Evolutionary conservation across 2,329 filamentous ascomycete genomes (phyloP), one percentile per base, ranked within the genome.

Genomic region (Coniochaeta pulveracea): DNA sequence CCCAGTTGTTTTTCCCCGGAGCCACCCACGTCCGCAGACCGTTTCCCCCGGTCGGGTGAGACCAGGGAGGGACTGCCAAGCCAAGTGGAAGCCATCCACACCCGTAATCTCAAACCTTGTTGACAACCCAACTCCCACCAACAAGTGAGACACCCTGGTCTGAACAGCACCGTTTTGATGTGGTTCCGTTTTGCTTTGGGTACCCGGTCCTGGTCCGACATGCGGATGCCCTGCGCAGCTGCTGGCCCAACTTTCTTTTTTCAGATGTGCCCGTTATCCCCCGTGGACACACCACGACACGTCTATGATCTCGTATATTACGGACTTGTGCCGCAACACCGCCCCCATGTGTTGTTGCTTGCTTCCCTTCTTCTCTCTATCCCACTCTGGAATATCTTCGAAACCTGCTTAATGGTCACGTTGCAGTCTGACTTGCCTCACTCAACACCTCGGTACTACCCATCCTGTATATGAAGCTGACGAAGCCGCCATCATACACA

Each of bases 181-280:
- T 31, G 28, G 19, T 31, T 31, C 18, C 28, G 28, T 31, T 31
- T 31, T 31, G 7, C 18, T 31, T n/a, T n/a, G n/a, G n/a, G n/a
- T n/a, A n/a, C n/a, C n/a, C n/a, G n/a, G n/a, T n/a, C n/a, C 28
- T 19, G 18, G 22, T 31, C 28, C 28, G 18, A 21, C 28, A 19
- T 17, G 28, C 14, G 9, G 18, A 14, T 31, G 28, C 22, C 28
- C 28, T 17, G 22, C 28, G 28, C 28, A 19, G 28, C 19, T 31
- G 28, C 28, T 19, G 19, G 28, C 27, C 27, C 27, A 29, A 18
- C 17, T 18, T 30, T n/a, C n/a, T 15, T 23, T 8, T 23, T 23
- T 18, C 11, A 12, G 11, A 3, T 12, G n/a, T 8, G 8, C 21
- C 8, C n/a, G 21, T 23, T 8, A n/a, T 23, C 21, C 21, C 21